These are phyloP conservation scores for Euphrasia confusa DNA, from an alignment of 257 asterid species.

Conservation along the genomic window DNA sequence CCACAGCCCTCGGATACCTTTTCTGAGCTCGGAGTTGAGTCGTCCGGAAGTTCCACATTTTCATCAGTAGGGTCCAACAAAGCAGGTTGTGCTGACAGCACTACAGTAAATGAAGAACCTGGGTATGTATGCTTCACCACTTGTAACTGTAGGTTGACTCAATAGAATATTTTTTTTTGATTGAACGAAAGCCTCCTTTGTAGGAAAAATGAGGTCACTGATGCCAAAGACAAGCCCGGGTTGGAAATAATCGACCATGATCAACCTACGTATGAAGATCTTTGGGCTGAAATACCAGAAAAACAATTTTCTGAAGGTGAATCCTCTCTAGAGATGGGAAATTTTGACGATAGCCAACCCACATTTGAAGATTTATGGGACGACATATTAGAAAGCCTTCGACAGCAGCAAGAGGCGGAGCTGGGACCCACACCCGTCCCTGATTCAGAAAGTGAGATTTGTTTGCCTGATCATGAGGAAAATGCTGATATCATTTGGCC, in stretches of 20 bases:
- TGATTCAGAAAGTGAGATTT: slow-evolving; percentile 25
- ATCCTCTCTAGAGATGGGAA: slow-evolving; percentile 19
- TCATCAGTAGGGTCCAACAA: slow-evolving; percentile 16
- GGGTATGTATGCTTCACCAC: slow-evolving; percentile 22
- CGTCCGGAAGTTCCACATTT: slow-evolving; percentile 14
- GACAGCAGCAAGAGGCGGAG: slow-evolving; percentile 29
- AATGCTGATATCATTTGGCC: slow-evolving; percentile 34
- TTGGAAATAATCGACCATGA: neutral
- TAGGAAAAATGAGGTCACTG: neutral
- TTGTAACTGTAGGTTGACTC: slow-evolving; percentile 17
- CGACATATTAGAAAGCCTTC: slow-evolving; percentile 43
- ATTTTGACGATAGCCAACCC: slow-evolving; percentile 28
- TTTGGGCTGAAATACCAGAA: slow-evolving; percentile 4
- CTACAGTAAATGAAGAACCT: slow-evolving; percentile 13
- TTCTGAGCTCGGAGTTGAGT: slow-evolving; percentile 23
- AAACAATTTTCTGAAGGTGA: slow-evolving; percentile 21
- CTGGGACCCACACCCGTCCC: slow-evolving; percentile 5
- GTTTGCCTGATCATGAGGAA: slow-evolving; percentile 25
- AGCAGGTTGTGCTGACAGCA: slow-evolving; percentile 26
- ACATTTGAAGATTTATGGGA: slow-evolving; percentile 46
- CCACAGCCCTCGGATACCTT: slow-evolving; percentile 19
- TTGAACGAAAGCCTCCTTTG: no score
- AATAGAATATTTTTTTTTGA: neutral
- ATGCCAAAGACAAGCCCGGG: neutral
- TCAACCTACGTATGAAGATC: neutral